Conservation (phyloP, 495 filamentous ascomycete species). For the Aspergillus wentii region DNA sequence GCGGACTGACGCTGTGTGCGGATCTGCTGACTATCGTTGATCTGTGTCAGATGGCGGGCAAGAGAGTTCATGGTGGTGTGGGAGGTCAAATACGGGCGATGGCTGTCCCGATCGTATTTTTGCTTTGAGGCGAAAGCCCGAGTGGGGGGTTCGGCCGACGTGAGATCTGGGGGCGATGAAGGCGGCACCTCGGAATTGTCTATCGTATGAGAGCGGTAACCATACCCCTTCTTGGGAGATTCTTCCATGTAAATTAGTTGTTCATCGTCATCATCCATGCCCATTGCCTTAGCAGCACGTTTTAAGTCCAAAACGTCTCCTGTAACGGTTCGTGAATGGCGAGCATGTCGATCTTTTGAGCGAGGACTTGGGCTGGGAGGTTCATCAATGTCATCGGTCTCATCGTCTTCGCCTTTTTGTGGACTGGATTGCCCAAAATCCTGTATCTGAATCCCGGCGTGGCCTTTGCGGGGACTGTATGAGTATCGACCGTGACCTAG, state of each 20-base stretch:
- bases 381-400: conserved; percentile 31
- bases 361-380: conserved; percentile 40
- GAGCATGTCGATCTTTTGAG: conserved; percentile 24
- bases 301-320: conserved; percentile 21
- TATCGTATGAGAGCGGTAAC: conserved; percentile 5
- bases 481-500: conserved; percentile 19
- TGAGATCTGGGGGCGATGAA: conserved; percentile 31
- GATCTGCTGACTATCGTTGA: conserved; percentile 15
- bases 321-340: conserved; percentile 16
- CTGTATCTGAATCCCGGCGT: conserved; percentile 26
- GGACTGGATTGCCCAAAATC: conserved; percentile 26
- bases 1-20: conserved; percentile 11
- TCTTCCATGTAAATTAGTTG: conserved; percentile 26
- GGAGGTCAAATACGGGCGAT: conserved; percentile 17
- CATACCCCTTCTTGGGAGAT: conserved; percentile 18
- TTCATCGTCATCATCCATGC: conserved; percentile 25
- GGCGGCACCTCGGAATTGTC: conserved; percentile 16
- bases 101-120: conserved; percentile 14
- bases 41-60: conserved; percentile 12
- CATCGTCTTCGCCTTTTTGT: conserved; percentile 20
- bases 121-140: conserved; percentile 13
- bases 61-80: conserved; percentile 18
- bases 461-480: conserved; percentile 29
- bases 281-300: conserved; percentile 17
- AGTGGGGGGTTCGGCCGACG: conserved; percentile 19